These are phyloP conservation scores for Phlegmacium glaucopus DNA, from an alignment of 768 basidiomycete species.

Conservation along the genomic window DNA sequence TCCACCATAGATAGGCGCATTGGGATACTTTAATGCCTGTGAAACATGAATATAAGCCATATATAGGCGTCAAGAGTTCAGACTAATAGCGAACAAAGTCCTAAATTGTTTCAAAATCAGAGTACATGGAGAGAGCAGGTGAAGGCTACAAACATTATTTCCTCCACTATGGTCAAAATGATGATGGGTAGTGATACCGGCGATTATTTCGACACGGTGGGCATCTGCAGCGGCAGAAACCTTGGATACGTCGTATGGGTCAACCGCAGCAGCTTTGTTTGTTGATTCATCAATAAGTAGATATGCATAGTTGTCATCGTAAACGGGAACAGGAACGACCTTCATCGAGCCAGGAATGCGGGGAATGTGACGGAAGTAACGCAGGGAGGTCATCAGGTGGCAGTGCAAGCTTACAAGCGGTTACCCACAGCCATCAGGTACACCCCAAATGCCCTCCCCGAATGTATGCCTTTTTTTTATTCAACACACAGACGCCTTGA, in stretches of 20 bases:
- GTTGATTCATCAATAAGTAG: conserved; percentile 68
- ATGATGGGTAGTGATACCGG: conserved; percentile 88
- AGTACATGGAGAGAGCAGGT: not conserved
- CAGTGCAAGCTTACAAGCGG: too few relatives aligned
- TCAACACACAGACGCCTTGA: not conserved
- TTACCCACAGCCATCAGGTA: too few relatives aligned
- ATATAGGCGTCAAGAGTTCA: not conserved
- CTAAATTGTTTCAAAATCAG: conserved; percentile 21
- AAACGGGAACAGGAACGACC: conserved; percentile 75
- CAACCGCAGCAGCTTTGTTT: conserved; percentile 73
- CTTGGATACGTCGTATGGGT: conserved; percentile 74
- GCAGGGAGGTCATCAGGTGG: conserved; percentile 9
- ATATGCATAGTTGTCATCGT: conserved; percentile 84
- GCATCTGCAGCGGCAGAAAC: conserved; percentile 59
- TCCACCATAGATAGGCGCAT: conserved; percentile 74
- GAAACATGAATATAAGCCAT: conserved; percentile 2
- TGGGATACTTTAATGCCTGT: conserved; percentile 41
- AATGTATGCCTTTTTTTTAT: not conserved
- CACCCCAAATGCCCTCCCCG: too few relatives aligned
- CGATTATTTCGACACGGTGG: conserved; percentile 62
- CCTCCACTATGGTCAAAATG: conserved; percentile 90
- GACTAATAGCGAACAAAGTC: conserved; percentile 45
- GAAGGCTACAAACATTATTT: conserved; percentile 54
- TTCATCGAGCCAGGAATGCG: conserved; percentile 48
- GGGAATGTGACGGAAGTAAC: conserved; percentile 15